Base-by-base conservation (phyloP, 2,329 filamentous ascomycete species). In the Metarhizium humberi region DNA sequence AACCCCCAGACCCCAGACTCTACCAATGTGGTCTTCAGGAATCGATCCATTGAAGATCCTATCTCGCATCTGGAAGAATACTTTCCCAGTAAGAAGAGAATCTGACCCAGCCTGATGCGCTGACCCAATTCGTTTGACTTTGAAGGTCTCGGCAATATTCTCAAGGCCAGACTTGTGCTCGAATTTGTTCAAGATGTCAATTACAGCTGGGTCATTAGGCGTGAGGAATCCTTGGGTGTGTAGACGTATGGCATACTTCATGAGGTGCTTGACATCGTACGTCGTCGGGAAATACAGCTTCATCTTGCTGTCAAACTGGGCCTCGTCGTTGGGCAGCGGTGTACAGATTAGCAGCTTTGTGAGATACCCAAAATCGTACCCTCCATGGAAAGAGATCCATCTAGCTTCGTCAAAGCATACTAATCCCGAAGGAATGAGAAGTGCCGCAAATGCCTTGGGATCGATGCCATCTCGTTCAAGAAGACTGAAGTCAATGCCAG, bases 331-430 rank as follows among this genome's bases (percentile, higher is more conserved):
- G 0, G 94, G 94, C 7, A 99, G 78, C 48, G 87, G 84, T 61
- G 85, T 81, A 72, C 88, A 88, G 56, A 89, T 86, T 69, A 99
- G 85, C 56, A 96, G 85, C 74, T 99, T 99, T 66, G 95, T 92
- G 50, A 99, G 78, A 67, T 97, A 97, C 51, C 92, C 94, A 72
- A 99, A 97, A 74, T 99, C 94, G 72, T 99, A 99, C 58, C 92
- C 94, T 32, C 90, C 94, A 70, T 99, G 94, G 73, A 97, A 97
- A 4, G 90, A 95, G 60, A 99, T 89, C 94, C 94, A 99, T 69
- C 90, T 87, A 55, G 96, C 88, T 56, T 95, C 85, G 43, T 94
- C 86, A 60, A 89, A 84, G 64, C 94, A 87, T 13, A 95, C 90
- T 49, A 99, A 80, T 8, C 94, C 94, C 1, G 94, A 97, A 51